A percentile compares a stretch with the other conserved stretches of the same genome.
Evolutionary conservation across 805 yeast species (phyloP).

Genomic region (Suhomyces pyralidae): DNA sequence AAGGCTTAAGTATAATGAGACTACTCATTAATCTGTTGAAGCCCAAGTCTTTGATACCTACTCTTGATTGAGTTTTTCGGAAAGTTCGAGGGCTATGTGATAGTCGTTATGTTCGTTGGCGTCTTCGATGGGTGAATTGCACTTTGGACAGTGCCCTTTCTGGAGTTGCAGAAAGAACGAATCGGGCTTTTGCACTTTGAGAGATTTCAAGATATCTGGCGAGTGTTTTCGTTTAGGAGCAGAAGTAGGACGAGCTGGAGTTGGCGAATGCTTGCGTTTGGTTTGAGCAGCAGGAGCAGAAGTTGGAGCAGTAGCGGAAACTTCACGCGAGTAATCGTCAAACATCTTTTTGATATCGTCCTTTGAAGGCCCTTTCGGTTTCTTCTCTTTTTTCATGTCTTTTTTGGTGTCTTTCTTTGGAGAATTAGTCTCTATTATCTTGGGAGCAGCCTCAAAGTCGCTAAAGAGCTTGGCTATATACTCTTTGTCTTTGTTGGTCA

Average conservation of each 20-base stretch:
- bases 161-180: slow-evolving; percentile 16
- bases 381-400: neutral
- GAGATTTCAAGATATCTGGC: slow-evolving; percentile 8
- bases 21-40: too few relatives aligned
- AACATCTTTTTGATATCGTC: slow-evolving; percentile 26
- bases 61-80: slow-evolving; percentile 19
- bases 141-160: slow-evolving; percentile 23
- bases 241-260: neutral
- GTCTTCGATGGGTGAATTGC: slow-evolving; percentile 26
- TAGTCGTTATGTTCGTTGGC: slow-evolving; percentile 52
- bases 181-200: slow-evolving; percentile 6
- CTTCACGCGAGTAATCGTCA: slow-evolving; percentile 11
- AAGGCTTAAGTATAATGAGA: too few relatives aligned
- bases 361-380: slow-evolving; percentile 2
- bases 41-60: neutral
- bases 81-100: slow-evolving; percentile 51
- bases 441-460: slow-evolving; percentile 8
- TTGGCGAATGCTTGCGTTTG: neutral
- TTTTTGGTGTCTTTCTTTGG: neutral
- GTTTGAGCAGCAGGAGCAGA: neutral
- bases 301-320: neutral
- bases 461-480: slow-evolving; percentile 24
- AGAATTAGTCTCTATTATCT: neutral
- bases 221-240: neutral
- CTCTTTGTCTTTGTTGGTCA: slow-evolving; percentile 19